phyloP scores from a whole-genome alignment of 2,329 filamentous ascomycete species.

The Coniochaeta hoffmannii region DNA sequence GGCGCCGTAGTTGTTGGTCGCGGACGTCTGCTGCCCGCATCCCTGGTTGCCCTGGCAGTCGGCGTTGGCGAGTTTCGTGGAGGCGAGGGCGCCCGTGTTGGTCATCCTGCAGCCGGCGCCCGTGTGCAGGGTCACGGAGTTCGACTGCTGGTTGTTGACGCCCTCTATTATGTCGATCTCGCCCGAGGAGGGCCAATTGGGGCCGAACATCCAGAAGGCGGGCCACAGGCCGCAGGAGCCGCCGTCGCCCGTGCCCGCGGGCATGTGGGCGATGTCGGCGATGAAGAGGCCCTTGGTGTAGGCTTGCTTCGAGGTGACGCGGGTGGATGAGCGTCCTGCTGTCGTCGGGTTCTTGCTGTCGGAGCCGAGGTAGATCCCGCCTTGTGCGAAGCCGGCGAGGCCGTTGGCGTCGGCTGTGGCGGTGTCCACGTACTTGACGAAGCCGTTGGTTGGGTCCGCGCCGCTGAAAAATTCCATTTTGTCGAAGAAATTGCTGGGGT shows the following conservation, averaged over 20 bases:
- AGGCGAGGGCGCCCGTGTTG: slow-evolving; percentile 37
- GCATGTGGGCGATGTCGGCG: slow-evolving; percentile 69
- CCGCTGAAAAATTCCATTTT: slow-evolving; percentile 48
- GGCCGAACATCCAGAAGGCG: slow-evolving; percentile 62
- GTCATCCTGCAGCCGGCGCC: slow-evolving; percentile 49
- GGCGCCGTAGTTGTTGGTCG: slow-evolving; percentile 52
- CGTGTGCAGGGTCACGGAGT: slow-evolving; percentile 64
- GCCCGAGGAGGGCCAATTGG: slow-evolving; percentile 61
- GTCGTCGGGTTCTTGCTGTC: slow-evolving; percentile 51
- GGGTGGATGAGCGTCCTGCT: slow-evolving; percentile 61
- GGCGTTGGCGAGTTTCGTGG: slow-evolving; percentile 32
- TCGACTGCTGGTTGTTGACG: slow-evolving; percentile 53
- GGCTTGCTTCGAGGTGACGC: slow-evolving; percentile 57
- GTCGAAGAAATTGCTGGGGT: slow-evolving; percentile 47
- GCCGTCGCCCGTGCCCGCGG: slow-evolving; percentile 38
- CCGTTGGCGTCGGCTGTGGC: slow-evolving; percentile 47
- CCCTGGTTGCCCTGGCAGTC: slow-evolving; percentile 34
- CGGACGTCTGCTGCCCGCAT: slow-evolving; percentile 47
- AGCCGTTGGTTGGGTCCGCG: slow-evolving; percentile 66
- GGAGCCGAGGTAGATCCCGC: slow-evolving; percentile 60
- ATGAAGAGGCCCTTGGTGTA: slow-evolving; percentile 67
- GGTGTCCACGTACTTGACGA: slow-evolving; percentile 60
- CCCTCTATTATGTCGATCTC: slow-evolving; percentile 81
- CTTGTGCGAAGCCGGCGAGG: slow-evolving; percentile 49
- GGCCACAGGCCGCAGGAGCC: slow-evolving; percentile 64